Evolutionary conservation across 2,329 filamentous ascomycete species (phyloP).

Genomic region (Neocatenulostroma microsporum): DNA sequence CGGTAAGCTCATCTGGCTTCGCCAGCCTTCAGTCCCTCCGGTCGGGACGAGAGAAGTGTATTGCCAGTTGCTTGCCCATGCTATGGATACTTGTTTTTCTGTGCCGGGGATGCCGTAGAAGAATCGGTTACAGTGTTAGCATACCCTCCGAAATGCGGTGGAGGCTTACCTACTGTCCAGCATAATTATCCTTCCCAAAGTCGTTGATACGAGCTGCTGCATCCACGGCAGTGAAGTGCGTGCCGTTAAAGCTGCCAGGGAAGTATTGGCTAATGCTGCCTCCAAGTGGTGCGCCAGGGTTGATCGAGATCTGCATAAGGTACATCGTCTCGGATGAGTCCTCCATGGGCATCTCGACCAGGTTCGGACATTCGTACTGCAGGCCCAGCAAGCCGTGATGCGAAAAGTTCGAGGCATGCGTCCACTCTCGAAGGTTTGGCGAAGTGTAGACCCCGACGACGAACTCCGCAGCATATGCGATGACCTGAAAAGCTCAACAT

Average conservation of each 20-base stretch:
- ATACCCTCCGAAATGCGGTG: no score
- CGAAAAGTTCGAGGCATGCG: no score
- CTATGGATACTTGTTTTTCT: constrained; percentile 41
- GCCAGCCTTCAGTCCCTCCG: constrained; percentile 45
- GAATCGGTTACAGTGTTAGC: no score
- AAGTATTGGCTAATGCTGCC: constrained; percentile 52
- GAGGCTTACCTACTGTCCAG: no score
- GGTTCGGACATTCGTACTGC: constrained; percentile 58
- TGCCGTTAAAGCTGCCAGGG: constrained; percentile 56
- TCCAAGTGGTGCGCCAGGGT: constrained; percentile 51
- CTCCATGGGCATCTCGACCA: constrained; percentile 49
- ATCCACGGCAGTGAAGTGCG: constrained; percentile 47
- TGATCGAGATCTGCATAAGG: constrained; percentile 48
- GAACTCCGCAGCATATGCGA: constrained; percentile 49
- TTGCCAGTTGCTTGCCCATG: constrained; percentile 55
- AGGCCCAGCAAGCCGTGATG: constrained; percentile 45
- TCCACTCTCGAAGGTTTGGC: constrained; percentile 52
- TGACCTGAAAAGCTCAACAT: no score
- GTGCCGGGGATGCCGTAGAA: constrained; percentile 42
- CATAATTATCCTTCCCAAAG: constrained; percentile 45
- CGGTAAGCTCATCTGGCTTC: constrained; percentile 47
- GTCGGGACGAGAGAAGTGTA: constrained; percentile 50
- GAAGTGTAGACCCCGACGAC: constrained; percentile 56
- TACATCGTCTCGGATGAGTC: constrained; percentile 35
- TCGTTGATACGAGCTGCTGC: constrained; percentile 24